Conservation (phyloP, 768 basidiomycete species). For the Pleurotus citrinopileatus region DNA sequence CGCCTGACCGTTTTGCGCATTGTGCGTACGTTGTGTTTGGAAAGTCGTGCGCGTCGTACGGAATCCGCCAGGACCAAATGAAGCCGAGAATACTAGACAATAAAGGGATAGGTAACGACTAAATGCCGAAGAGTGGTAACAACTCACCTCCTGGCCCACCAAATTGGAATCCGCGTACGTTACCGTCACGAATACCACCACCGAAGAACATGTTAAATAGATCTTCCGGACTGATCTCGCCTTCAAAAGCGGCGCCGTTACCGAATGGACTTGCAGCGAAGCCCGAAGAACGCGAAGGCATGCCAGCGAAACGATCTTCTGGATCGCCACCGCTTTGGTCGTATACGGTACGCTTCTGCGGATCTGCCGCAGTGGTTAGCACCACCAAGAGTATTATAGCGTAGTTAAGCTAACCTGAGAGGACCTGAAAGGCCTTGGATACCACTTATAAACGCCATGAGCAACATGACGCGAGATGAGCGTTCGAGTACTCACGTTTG, state of each 20-base stretch:
- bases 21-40: slow-evolving; percentile 23
- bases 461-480: slow-evolving; percentile 3
- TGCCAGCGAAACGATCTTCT: slow-evolving; percentile 75
- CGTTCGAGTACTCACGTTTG: slow-evolving; percentile 64
- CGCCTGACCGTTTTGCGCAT: slow-evolving; percentile 24
- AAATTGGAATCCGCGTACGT: slow-evolving; percentile 46
- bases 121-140: neutral
- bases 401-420: slow-evolving; percentile 56
- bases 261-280: slow-evolving; percentile 51
- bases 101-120: slow-evolving; percentile 9
- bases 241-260: slow-evolving; percentile 50
- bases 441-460: slow-evolving; percentile 64
- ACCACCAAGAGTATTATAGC: slow-evolving; percentile 3
- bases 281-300: slow-evolving; percentile 51
- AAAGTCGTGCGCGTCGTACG: slow-evolving; percentile 56
- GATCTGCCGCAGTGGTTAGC: slow-evolving; percentile 42
- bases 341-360: slow-evolving; percentile 85
- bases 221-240: slow-evolving; percentile 93
- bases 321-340: slow-evolving; percentile 88
- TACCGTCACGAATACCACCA: slow-evolving; percentile 55
- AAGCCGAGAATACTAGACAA: slow-evolving; percentile 64
- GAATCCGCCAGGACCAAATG: slow-evolving; percentile 85
- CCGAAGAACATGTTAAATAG: slow-evolving; percentile 99
- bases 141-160: slow-evolving; percentile 40
- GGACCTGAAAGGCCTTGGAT: slow-evolving; percentile 93